Evolutionary conservation across 495 filamentous ascomycete genomes (phyloP), one percentile per base, ranked within the genome.

Genomic region (Tuber melanosporum): DNA sequence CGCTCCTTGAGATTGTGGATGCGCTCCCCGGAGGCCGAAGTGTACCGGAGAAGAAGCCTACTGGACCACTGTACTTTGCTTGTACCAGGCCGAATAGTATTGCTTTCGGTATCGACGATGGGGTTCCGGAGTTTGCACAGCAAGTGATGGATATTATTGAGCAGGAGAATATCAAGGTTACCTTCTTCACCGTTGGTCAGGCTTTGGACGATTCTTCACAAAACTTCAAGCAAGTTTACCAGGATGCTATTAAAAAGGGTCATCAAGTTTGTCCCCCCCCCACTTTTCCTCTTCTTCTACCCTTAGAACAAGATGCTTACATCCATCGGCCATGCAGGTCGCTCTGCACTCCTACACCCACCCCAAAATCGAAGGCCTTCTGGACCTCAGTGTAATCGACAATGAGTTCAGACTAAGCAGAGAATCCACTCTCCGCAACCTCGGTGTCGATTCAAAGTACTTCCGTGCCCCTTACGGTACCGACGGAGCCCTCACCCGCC

Each of bases 81-180:
- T 93, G 92, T 86, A 90, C 87, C 49, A 87, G 91, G 19, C 91
- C 91, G 47, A 91, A 92, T 79, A 90, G 88, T 1, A 93, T 94
- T 83, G 92, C 92, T 1, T 92, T 94, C 84, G 92, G 91, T 72
- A 94, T 94, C 81, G 92, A 94, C 84, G 92, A 94, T 85, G 92
- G 92, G 5, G 85, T 88, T 75, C 92, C 92, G 2, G 75, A 85
- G 47, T 87, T 87, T 75, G 89, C 91, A 20, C 85, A 89, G 78
- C 80, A 87, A 74, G 89, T 93, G 45, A 89, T 92, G 88, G 79
- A 87, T 14, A 89, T 91, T 41, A 86, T 94, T 74, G 86, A 89
- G 17, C 86, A 88, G 9, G 91, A 89, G 47, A 75, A 84, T 43
- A 90, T 93, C 76, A 87, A 88, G 78, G 91, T 92, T 2, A 94